phyloP scores from a whole-genome alignment of 805 yeast genomes.

The Monosporozyma solicola region DNA sequence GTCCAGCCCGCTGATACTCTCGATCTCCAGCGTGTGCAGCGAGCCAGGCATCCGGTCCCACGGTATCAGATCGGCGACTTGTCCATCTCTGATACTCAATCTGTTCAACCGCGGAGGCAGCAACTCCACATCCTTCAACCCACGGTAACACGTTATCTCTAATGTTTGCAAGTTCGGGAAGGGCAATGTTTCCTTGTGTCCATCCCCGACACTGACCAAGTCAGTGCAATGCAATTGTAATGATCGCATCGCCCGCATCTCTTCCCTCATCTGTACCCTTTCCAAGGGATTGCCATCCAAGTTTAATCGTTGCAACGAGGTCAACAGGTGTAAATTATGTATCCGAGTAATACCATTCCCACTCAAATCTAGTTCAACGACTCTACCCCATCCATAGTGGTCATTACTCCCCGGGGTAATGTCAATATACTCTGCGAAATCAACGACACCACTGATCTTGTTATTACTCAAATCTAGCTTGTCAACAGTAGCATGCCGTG shows the following conservation, averaged over 20 bases:
- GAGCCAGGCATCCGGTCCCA: conserved; percentile 9
- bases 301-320: conserved; percentile 12
- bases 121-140: neutral
- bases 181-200: neutral
- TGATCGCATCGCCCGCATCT: too few species aligned
- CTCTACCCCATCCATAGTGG: conserved; percentile 13
- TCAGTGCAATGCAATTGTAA: neutral
- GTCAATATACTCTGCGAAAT: conserved; percentile 11
- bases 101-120: neutral
- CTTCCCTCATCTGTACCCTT: neutral
- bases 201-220: neutral
- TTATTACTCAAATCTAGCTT: conserved; percentile 10
- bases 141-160: neutral
- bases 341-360: conserved; percentile 17
- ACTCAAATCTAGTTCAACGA: conserved; percentile 19
- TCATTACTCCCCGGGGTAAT: neutral
- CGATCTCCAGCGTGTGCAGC: conserved; percentile 7
- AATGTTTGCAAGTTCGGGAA: neutral
- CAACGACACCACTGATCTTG: conserved; percentile 4
- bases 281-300: conserved; percentile 21
- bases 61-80: conserved; percentile 4
- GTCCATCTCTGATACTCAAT: neutral
- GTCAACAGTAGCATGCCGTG: conserved; percentile 4
- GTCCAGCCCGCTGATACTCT: conserved; percentile 7
- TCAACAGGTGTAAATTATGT: conserved; percentile 15